phyloP scores from a whole-genome alignment of 345 rosid species.

The Populus nigra region DNA sequence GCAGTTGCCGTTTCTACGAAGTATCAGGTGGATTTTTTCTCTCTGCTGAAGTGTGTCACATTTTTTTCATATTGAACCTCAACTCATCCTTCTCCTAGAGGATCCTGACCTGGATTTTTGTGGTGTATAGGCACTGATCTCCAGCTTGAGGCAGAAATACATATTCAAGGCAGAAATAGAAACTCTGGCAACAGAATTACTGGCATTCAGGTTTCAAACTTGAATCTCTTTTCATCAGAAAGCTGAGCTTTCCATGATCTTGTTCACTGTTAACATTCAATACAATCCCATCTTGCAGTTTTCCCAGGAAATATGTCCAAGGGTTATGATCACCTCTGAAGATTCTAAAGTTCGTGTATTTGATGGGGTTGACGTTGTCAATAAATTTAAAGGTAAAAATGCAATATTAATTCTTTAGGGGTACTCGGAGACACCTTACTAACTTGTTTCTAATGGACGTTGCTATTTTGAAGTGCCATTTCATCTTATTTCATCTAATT shows the following conservation, averaged over 20 bases:
- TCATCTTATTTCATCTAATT: neutral
- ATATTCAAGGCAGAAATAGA: conserved; percentile 48
- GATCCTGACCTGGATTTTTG: neutral
- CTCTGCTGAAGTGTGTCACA: neutral
- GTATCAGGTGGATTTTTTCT: conserved; percentile 39
- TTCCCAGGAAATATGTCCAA: conserved; percentile 45
- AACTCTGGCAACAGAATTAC: conserved; percentile 55
- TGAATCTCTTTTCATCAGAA: neutral
- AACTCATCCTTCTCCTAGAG: neutral
- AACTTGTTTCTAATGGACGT: no score
- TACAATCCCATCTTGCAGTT: conserved; percentile 43
- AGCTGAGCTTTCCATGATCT: neutral
- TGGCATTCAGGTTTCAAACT: conserved; percentile 57
- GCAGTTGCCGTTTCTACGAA: conserved; percentile 70
- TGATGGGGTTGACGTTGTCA: conserved; percentile 52
- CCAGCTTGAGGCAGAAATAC: conserved; percentile 45
- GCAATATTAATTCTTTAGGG: neutral
- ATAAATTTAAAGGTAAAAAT: conserved; percentile 63
- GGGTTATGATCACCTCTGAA: conserved; percentile 68
- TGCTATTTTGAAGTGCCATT: neutral
- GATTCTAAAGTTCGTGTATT: conserved; percentile 68
- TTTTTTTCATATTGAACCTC: neutral
- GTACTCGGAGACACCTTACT: neutral
- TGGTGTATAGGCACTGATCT: conserved; percentile 41
- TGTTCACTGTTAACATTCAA: conserved; percentile 6